Evolutionary conservation across 768 basidiomycete species (phyloP).

Genomic region (Hydnomerulius pinastri): DNA sequence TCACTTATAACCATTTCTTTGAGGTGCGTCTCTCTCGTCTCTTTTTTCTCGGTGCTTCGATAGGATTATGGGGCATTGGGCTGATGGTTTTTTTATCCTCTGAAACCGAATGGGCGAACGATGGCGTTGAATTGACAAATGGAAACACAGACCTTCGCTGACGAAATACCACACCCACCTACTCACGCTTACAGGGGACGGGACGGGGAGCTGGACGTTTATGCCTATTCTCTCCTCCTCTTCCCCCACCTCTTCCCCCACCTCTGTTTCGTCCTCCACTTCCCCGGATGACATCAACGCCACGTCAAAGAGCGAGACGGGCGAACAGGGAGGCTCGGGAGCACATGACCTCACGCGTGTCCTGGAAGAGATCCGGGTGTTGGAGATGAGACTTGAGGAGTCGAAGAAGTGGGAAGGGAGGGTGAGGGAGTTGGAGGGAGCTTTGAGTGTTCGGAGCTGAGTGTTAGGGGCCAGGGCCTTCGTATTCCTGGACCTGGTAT

Average conservation of each 20-base stretch:
- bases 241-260: slow-evolving; percentile 1
- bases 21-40: slow-evolving; percentile 46
- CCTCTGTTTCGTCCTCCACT: not conserved
- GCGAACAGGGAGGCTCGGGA: not conserved
- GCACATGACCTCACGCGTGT: slow-evolving; percentile 24
- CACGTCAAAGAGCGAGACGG: not conserved
- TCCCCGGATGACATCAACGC: not conserved
- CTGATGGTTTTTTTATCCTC: too few species aligned
- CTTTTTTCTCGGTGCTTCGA: too few species aligned
- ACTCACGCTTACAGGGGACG: slow-evolving; percentile 75
- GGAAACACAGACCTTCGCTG: slow-evolving; percentile 75
- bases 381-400: slow-evolving; percentile 27
- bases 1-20: slow-evolving; percentile 93
- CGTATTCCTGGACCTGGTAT: too few species aligned
- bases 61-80: too few species aligned
- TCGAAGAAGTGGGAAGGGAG: slow-evolving; percentile 28
- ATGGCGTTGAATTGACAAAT: too few species aligned
- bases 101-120: too few species aligned
- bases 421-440: slow-evolving; percentile 27
- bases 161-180: slow-evolving; percentile 89
- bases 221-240: slow-evolving; percentile 48
- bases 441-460: slow-evolving; percentile 24
- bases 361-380: slow-evolving; percentile 27
- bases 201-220: slow-evolving; percentile 70
- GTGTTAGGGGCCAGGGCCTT: too few species aligned